Evolutionary conservation across 495 filamentous ascomycete species (phyloP).

Genomic region (Penicillium pancosmium): DNA sequence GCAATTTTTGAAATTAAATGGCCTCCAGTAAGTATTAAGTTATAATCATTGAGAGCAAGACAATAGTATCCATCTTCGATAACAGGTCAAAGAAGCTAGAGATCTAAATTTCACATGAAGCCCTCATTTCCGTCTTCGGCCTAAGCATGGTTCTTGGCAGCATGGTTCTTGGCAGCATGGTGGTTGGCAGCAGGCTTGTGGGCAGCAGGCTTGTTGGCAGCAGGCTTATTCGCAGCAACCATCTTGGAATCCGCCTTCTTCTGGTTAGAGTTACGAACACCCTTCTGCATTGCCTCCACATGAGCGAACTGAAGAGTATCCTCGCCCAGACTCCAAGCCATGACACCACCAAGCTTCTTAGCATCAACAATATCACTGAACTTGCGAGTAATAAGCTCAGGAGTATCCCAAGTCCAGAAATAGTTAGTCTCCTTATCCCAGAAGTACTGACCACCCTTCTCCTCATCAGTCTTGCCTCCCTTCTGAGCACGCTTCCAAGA

Average conservation of each 20-base stretch:
- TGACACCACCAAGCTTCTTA: slow-evolving; percentile 66
- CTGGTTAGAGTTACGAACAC: slow-evolving; percentile 29
- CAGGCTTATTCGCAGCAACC: neutral
- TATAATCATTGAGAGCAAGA: too few relatives aligned
- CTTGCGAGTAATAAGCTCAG: slow-evolving; percentile 62
- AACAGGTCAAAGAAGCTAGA: too few relatives aligned
- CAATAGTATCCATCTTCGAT: too few relatives aligned
- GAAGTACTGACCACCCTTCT: slow-evolving; percentile 68
- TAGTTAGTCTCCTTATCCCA: slow-evolving; percentile 60
- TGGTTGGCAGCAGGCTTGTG: neutral
- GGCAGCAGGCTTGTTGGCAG: neutral
- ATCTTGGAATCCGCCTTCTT: neutral
- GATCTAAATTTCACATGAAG: too few relatives aligned
- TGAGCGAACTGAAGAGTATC: slow-evolving; percentile 63
- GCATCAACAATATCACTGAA: slow-evolving; percentile 60
- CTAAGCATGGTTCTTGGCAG: neutral
- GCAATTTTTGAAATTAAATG: too few relatives aligned
- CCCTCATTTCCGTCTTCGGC: too few relatives aligned
- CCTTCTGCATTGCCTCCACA: slow-evolving; percentile 58
- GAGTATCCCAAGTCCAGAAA: slow-evolving; percentile 80
- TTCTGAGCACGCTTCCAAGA: slow-evolving; percentile 53
- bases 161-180: neutral
- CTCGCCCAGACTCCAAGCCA: slow-evolving; percentile 76
- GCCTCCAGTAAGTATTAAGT: too few relatives aligned
- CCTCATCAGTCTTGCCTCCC: slow-evolving; percentile 58